Evolutionary conservation across 805 yeast genomes (phyloP).

Genomic region (Metschnikowia borealis): DNA sequence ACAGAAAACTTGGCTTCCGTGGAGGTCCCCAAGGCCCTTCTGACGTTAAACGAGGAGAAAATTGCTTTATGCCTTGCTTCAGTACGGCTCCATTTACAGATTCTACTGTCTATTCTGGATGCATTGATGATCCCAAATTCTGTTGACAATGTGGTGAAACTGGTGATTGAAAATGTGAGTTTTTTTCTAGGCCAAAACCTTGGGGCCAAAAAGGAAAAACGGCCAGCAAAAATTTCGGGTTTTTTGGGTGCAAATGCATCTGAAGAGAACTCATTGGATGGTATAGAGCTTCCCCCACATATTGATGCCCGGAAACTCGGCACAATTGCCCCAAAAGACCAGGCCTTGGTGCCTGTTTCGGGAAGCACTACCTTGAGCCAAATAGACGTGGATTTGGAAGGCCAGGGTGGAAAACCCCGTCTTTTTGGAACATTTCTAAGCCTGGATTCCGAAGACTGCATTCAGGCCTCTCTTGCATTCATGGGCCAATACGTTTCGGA

Average conservation of each 20-base stretch:
- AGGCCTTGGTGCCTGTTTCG: background rate
- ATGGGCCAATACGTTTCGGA: constrained; percentile 6
- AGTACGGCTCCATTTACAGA: constrained; percentile 27
- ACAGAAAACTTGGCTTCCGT: constrained; percentile 24
- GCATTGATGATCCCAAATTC: background rate
- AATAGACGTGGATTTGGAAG: constrained; percentile 7
- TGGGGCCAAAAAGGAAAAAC: background rate
- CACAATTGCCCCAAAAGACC: constrained; percentile 6
- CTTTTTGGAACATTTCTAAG: constrained; percentile 19
- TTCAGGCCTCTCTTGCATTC: constrained; percentile 13
- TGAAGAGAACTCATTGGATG: constrained; percentile 25
- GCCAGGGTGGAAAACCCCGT: background rate
- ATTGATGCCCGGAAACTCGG: constrained; percentile 31
- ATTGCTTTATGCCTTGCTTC: constrained; percentile 24
- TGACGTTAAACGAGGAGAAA: constrained; percentile 33
- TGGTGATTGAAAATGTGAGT: background rate
- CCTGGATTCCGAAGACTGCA: constrained; percentile 18
- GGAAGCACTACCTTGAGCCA: background rate
- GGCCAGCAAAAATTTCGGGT: background rate
- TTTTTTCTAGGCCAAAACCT: background rate
- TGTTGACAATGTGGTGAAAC: background rate
- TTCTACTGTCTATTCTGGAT: constrained; percentile 17
- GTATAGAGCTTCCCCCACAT: constrained; percentile 35
- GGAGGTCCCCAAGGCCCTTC: constrained; percentile 24
- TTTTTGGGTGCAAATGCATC: background rate